Evolutionary conservation across 164 flowering plant species (phyloP), one percentile per base, ranked within the genome.

Genomic region (Tetrastigma voinierianum): DNA sequence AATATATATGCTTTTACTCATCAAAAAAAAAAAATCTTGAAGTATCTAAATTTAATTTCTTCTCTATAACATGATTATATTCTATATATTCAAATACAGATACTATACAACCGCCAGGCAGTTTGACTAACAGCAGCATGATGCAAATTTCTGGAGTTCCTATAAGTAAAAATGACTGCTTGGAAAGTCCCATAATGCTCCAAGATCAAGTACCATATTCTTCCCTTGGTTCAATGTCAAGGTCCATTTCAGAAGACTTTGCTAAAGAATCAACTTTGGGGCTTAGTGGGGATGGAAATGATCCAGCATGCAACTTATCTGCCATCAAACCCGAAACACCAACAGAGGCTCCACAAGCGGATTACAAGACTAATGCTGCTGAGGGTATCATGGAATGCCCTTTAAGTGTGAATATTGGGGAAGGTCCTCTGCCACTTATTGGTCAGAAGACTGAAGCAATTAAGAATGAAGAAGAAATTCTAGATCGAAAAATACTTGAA

Each of bases 71-170:
- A n/a, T n/a, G n/a, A n/a, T n/a, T n/a, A n/a, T n/a, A n/a, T 64
- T 46, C 46, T 13, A n/a, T 18, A 25, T 55, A 12, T 70, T 69
- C 71, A 78, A 82, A 57, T 69, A 43, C 48, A 3, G 46, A 1
- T n/a, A n/a, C n/a, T n/a, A 51, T n/a, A n/a, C 49, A 51, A 61
- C 57, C 67, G 46, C 16, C 52, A 23, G 32, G 18, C 13, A 53
- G 20, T 55, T 49, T 67, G 64, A 13, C 47, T 13, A 19, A 57
- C 9, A 40, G 25, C 55, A 54, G 21, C 65, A 68, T 45, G 67
- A 23, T 71, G 40, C 65, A 62, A 70, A 62, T 63, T 65, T 62
- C 73, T 20, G 66, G 67, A 56, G 69, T 25, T 57, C 20, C 21
- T 18, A 57, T 68, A 48, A 49, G 57, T 49, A 4, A 17, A 12